Percentiles rank a stretch among this genome's conserved stretches.
phyloP scores from a whole-genome alignment of 176 grass and related monocot genomes.

The Cocos nucifera region DNA sequence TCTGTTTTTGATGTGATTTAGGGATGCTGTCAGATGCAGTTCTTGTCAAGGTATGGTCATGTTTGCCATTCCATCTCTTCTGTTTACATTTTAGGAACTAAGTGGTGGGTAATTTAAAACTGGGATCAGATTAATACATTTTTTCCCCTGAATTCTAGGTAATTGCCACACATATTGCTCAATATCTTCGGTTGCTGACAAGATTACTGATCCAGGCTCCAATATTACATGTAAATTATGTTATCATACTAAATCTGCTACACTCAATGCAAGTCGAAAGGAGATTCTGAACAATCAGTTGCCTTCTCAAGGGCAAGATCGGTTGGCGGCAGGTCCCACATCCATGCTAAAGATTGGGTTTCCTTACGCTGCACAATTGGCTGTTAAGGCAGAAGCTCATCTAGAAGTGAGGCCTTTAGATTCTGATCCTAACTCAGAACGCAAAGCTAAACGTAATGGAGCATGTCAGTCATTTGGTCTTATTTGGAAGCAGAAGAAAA shows the following conservation, averaged over 20 bases:
- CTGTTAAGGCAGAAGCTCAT: constrained; percentile 23
- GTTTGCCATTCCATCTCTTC: background rate
- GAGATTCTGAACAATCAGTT: constrained; percentile 10
- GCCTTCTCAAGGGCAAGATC: constrained; percentile 14
- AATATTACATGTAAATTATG: constrained; percentile 65
- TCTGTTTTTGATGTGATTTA: constrained; percentile 35
- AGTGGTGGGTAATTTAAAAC: background rate
- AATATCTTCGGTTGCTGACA: constrained; percentile 29
- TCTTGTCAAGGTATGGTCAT: constrained; percentile 77
- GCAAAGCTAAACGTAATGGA: constrained; percentile 26
- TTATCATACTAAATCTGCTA: constrained; percentile 19
- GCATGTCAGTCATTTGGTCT: constrained; percentile 57
- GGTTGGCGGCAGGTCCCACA: background rate
- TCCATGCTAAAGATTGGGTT: background rate
- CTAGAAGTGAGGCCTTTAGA: constrained; percentile 30
- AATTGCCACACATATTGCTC: constrained; percentile 74
- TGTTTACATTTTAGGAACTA: constrained; percentile 1
- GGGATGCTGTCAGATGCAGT: constrained; percentile 57
- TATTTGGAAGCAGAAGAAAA: constrained; percentile 60
- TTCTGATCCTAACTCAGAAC: constrained; percentile 24
- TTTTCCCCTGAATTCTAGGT: constrained; percentile 45
- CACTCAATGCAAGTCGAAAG: constrained; percentile 13
- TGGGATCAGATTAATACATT: constrained; percentile 12
- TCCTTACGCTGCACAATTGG: constrained; percentile 6
- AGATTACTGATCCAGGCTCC: constrained; percentile 22